phyloP scores from a whole-genome alignment of 148 eudicot genomes.

The Rhododendron simsii region DNA sequence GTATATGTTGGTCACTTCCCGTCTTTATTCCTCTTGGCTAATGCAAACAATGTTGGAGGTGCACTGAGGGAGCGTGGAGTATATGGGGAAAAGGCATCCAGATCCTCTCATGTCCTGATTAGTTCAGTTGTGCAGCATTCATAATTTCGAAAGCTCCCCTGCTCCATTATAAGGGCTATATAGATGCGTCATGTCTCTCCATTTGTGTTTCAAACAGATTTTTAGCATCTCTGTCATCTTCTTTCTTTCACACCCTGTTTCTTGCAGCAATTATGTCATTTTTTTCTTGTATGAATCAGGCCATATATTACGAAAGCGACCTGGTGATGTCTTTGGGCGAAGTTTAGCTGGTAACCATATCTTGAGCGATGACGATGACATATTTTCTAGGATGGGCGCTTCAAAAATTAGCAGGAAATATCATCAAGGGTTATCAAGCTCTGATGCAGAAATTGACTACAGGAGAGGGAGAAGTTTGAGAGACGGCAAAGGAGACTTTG shows the following conservation, averaged over 20 bases:
- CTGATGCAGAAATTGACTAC: slow-evolving; percentile 95
- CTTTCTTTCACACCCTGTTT: neutral
- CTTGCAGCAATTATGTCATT: neutral
- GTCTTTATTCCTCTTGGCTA: neutral
- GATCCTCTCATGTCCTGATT: neutral
- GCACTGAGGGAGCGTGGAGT: neutral
- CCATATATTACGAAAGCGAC: slow-evolving; percentile 23
- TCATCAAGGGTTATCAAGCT: slow-evolving; percentile 55
- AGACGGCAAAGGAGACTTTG: slow-evolving; percentile 42
- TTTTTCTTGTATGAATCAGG: slow-evolving; percentile 20
- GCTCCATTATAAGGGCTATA: neutral
- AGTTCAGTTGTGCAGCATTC: neutral
- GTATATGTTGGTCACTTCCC: neutral
- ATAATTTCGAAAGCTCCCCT: neutral
- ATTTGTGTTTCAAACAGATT: neutral
- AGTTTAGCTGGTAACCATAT: slow-evolving; percentile 28
- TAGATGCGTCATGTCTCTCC: neutral
- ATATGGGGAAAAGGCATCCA: neutral
- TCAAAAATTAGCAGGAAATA: slow-evolving; percentile 52
- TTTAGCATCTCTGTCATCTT: neutral
- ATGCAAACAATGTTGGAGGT: neutral
- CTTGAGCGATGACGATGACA: slow-evolving; percentile 53
- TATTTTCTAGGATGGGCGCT: slow-evolving; percentile 52
- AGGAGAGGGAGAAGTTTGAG: slow-evolving; percentile 85
- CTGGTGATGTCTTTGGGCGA: slow-evolving; percentile 32